These are phyloP conservation scores for Linnemannia elongata DNA, from an alignment of 192 early-diverging fungal species.

Conservation along the genomic window DNA sequence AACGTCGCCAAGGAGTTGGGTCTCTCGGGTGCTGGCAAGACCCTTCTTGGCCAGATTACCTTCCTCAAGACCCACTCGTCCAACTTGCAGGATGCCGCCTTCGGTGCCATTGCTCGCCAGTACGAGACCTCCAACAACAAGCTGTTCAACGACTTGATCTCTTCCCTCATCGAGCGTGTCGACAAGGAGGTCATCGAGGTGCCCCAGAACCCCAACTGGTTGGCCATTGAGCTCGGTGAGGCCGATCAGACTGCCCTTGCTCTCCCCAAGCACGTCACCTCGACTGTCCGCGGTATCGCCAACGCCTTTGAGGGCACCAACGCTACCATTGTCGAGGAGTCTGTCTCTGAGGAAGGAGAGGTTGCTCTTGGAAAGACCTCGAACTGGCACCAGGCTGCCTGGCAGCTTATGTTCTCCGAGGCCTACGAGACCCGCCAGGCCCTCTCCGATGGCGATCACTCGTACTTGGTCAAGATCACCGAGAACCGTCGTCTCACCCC, in stretches of 20 bases:
- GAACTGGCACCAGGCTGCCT: conserved; percentile 71
- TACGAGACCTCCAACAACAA: conserved; percentile 50
- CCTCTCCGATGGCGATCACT: conserved; percentile 76
- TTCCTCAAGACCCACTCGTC: conserved; percentile 44
- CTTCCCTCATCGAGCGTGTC: conserved; percentile 46
- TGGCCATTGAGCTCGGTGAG: conserved; percentile 53
- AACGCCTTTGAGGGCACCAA: conserved; percentile 44
- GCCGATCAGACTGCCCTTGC: conserved; percentile 44
- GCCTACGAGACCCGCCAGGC: conserved; percentile 65
- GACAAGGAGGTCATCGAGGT: conserved; percentile 57
- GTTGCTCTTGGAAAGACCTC: conserved; percentile 47
- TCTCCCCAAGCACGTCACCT: conserved; percentile 51
- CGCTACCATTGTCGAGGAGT: conserved; percentile 17
- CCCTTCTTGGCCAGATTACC: conserved; percentile 66
- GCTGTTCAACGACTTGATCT: conserved; percentile 39
- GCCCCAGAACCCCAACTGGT: conserved; percentile 53
- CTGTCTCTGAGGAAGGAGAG: conserved; percentile 57
- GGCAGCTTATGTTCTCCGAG: conserved; percentile 80
- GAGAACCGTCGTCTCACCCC: conserved; percentile 92
- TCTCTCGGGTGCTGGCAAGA: conserved; percentile 65
- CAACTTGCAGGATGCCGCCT: conserved; percentile 44
- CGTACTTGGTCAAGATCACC: conserved; percentile 73
- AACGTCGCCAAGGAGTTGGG: conserved; percentile 72
- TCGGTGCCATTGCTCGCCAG: conserved; percentile 33
- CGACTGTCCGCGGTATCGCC: conserved; percentile 47